These are phyloP conservation scores for Heterobasidion parviporum DNA, from an alignment of 1,284 basidiomycete species.

Conservation along the genomic window DNA sequence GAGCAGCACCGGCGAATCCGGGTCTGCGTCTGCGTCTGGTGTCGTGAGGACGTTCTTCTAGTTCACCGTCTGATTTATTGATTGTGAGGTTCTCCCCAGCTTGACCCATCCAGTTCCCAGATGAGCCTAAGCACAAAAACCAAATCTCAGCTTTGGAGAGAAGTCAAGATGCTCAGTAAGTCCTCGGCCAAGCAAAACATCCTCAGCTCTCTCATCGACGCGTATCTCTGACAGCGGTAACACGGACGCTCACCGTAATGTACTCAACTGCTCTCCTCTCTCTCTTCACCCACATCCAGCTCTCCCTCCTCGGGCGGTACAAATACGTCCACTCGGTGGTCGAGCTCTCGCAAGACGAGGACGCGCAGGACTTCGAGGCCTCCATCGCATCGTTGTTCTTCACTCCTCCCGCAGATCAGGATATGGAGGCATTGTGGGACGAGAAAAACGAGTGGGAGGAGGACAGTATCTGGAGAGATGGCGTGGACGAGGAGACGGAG, in stretches of 20 bases:
- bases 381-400: slow-evolving; percentile 27
- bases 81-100: slow-evolving; percentile 1
- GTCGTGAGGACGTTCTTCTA: slow-evolving; percentile 3
- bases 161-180: slow-evolving; percentile 75
- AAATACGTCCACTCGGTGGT: slow-evolving; percentile 73
- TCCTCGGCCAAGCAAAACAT: background rate
- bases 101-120: slow-evolving; percentile 7
- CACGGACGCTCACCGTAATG: slow-evolving; percentile 76
- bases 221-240: slow-evolving; percentile 51
- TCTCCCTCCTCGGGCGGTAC: slow-evolving; percentile 75
- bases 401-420: slow-evolving; percentile 1
- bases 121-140: slow-evolving; percentile 24
- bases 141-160: slow-evolving; percentile 74
- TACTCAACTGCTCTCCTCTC: slow-evolving; percentile 79
- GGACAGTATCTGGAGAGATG: slow-evolving; percentile 22
- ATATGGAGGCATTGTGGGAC: slow-evolving; percentile 14
- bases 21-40: background rate
- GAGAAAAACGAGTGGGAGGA: slow-evolving; percentile 21
- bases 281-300: slow-evolving; percentile 76
- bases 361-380: slow-evolving; percentile 31
- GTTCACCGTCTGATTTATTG: background rate
- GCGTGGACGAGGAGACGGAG: slow-evolving; percentile 55
- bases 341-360: slow-evolving; percentile 55
- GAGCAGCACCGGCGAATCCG: slow-evolving; percentile 5
- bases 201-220: background rate